phyloP scores from a whole-genome alignment of 163 green algal genomes.

The Scenedesmus sp. region DNA sequence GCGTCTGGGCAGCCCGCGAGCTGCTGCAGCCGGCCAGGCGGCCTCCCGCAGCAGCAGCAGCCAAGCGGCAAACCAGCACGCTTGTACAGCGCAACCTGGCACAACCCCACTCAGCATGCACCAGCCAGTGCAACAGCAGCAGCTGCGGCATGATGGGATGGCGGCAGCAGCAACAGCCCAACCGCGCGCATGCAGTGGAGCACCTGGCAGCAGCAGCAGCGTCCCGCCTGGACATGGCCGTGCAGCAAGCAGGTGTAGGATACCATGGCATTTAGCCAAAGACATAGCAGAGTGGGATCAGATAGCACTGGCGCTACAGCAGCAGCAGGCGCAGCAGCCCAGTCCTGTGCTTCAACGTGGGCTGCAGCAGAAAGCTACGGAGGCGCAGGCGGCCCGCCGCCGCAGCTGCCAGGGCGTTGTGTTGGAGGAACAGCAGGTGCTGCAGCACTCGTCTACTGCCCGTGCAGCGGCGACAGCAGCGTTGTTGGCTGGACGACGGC shows the following conservation, averaged over 20 bases:
- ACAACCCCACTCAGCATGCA: background rate
- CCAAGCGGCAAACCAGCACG: background rate
- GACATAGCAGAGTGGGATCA: background rate
- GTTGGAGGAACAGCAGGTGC: conserved; percentile 26
- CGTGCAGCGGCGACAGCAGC: background rate
- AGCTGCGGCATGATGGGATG: background rate
- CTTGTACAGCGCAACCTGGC: background rate
- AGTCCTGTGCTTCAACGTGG: background rate
- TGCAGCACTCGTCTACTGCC: conserved; percentile 25
- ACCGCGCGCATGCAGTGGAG: background rate
- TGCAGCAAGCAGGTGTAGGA: background rate
- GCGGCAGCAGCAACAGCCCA: conserved; percentile 7
- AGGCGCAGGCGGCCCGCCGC: background rate
- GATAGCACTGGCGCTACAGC: background rate
- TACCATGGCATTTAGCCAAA: conserved; percentile 16
- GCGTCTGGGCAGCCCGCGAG: background rate
- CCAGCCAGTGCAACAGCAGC: background rate
- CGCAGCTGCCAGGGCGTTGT: background rate
- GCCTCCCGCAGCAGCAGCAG: background rate
- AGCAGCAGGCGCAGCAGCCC: background rate
- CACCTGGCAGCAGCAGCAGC: conserved; percentile 6
- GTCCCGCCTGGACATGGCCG: background rate
- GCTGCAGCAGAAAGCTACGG: background rate
- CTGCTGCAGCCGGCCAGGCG: background rate
- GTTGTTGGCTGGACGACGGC: background rate